These are phyloP conservation scores for Fusarium sacchari DNA, from an alignment of 2,329 filamentous ascomycete genomes.

Conservation along the genomic window DNA sequence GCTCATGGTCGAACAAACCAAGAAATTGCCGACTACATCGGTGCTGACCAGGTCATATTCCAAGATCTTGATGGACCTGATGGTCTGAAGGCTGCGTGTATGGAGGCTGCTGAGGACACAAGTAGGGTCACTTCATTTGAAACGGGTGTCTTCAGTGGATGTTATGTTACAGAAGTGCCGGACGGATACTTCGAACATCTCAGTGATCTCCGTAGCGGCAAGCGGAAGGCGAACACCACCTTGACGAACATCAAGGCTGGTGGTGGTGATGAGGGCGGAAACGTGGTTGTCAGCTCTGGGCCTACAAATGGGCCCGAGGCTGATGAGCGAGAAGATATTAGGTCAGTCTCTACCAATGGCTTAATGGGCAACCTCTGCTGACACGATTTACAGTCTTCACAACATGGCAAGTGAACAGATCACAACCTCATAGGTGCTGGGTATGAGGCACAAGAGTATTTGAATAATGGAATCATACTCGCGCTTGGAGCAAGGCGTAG, in stretches of 20 bases:
- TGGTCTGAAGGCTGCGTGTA: constrained; percentile 80
- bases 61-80: constrained; percentile 65
- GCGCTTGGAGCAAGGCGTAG: constrained; percentile 72
- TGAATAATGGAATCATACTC: constrained; percentile 73
- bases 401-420: constrained; percentile 44
- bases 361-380: not conserved
- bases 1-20: constrained; percentile 53
- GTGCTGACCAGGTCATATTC: constrained; percentile 65
- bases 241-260: constrained; percentile 18
- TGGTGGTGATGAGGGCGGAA: constrained; percentile 17
- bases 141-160: not conserved
- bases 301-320: constrained; percentile 19
- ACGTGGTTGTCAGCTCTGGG: constrained; percentile 27
- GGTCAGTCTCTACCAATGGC: not conserved
- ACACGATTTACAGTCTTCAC: constrained; percentile 8
- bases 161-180: constrained; percentile 61
- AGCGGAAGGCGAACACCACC: constrained; percentile 41
- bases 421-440: constrained; percentile 65
- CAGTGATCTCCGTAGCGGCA: constrained; percentile 76
- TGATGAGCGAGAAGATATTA: constrained; percentile 29
- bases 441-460: constrained; percentile 72
- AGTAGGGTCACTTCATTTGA: constrained; percentile 71
- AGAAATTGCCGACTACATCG: constrained; percentile 55
- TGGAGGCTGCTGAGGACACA: constrained; percentile 71
- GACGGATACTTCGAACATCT: constrained; percentile 85